These are phyloP conservation scores for Wolfiporia cocos DNA, from an alignment of 1,284 basidiomycete genomes.

Conservation along the genomic window DNA sequence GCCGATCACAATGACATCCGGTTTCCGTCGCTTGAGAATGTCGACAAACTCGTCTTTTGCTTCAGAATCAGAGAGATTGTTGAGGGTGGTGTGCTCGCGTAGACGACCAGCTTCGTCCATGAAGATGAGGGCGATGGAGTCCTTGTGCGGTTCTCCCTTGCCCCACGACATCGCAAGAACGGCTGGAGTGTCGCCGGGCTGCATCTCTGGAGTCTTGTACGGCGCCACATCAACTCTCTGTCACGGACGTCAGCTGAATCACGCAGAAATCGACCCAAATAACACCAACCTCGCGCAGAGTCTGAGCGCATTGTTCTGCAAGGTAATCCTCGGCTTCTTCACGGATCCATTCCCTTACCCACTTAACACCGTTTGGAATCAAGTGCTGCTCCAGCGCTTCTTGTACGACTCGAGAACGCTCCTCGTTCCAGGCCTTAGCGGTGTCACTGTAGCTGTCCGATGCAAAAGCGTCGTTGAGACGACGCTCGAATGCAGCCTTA, in stretches of 20 bases:
- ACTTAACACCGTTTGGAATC: slow-evolving; percentile 78
- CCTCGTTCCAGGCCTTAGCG: slow-evolving; percentile 89
- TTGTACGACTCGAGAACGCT: slow-evolving; percentile 75
- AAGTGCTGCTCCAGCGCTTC: slow-evolving; percentile 78
- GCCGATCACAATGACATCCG: slow-evolving; percentile 87
- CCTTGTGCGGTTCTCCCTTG: slow-evolving; percentile 87
- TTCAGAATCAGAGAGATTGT: slow-evolving; percentile 75
- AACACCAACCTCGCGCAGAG: slow-evolving; percentile 62
- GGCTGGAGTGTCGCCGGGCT: slow-evolving; percentile 69
- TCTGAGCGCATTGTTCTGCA: slow-evolving; percentile 59
- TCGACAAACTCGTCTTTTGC: slow-evolving; percentile 73
- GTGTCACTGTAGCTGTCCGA: slow-evolving; percentile 85
- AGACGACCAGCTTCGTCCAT: slow-evolving; percentile 86
- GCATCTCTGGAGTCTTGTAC: slow-evolving; percentile 57
- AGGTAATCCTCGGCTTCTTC: slow-evolving; percentile 89
- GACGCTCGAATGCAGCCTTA: slow-evolving; percentile 62
- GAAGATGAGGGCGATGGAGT: slow-evolving; percentile 83
- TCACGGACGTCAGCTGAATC: slow-evolving; percentile 8
- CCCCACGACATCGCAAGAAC: slow-evolving; percentile 95
- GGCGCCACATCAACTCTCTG: slow-evolving; percentile 76
- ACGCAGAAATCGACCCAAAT: neutral
- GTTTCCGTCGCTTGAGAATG: slow-evolving; percentile 75
- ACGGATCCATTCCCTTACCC: slow-evolving; percentile 86
- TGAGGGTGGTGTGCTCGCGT: slow-evolving; percentile 84
- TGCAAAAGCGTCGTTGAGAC: slow-evolving; percentile 77